phyloP scores from a whole-genome alignment of 2,329 filamentous ascomycete species.

The Phoma sp. region DNA sequence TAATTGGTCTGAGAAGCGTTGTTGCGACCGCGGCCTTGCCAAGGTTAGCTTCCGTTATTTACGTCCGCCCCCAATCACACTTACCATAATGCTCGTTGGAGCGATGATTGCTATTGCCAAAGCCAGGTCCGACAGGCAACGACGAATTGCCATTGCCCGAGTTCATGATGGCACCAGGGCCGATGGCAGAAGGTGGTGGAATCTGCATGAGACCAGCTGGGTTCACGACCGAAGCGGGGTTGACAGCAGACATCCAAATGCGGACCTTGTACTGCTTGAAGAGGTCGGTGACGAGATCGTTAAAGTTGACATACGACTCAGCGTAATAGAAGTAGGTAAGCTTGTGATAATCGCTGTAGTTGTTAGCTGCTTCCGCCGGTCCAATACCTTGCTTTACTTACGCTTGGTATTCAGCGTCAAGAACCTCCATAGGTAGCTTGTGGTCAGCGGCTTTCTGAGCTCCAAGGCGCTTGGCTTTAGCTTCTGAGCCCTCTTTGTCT shows the following conservation, averaged over 20 bases:
- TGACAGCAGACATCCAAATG: conserved; percentile 99
- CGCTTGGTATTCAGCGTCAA: conserved; percentile 99
- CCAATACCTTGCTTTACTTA: conserved; percentile 61
- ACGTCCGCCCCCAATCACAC: conserved; percentile 1
- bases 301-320: conserved; percentile 98
- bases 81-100: conserved; percentile 39
- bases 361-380: conserved; percentile 10
- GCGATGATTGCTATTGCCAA: conserved; percentile 36
- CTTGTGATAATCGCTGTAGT: conserved; percentile 92
- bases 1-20: conserved; percentile 31
- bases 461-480: conserved; percentile 94
- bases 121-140: conserved; percentile 43
- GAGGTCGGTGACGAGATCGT: conserved; percentile 92
- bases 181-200: conserved; percentile 48
- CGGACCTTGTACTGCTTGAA: conserved; percentile 99
- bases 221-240: conserved; percentile 83
- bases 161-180: conserved; percentile 47
- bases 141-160: conserved; percentile 27
- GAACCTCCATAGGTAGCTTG: conserved; percentile 95
- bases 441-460: conserved; percentile 97
- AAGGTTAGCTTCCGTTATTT: conserved; percentile 15
- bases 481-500: conserved; percentile 97
- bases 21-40: conserved; percentile 26
- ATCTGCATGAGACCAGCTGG: conserved; percentile 43
- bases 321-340: conserved; percentile 99